These are phyloP conservation scores for Ziziphus jujuba DNA, from an alignment of 306 rosid genomes.

Conservation along the genomic window DNA sequence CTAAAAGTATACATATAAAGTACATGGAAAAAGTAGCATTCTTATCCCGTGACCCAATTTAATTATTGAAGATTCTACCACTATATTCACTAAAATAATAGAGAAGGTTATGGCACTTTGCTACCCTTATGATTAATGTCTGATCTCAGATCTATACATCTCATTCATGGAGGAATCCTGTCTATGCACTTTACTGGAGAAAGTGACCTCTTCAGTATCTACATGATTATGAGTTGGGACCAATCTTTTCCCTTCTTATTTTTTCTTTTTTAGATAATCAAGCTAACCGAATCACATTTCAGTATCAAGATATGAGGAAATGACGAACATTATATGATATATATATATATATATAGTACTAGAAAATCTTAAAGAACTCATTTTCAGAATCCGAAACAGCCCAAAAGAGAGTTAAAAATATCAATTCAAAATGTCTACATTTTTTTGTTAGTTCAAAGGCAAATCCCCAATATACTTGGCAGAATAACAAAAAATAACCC, in stretches of 20 bases:
- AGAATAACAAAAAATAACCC: background rate
- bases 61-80: background rate
- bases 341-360: background rate
- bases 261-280: background rate
- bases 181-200: no score
- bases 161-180: no score
- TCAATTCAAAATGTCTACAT: no score
- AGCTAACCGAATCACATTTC: background rate
- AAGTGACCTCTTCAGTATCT: no score
- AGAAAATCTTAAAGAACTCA: no score
- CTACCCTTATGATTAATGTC: background rate
- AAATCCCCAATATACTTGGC: background rate
- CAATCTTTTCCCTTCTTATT: no score
- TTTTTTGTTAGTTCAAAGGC: background rate
- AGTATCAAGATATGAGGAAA: no score
- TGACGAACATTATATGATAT: no score
- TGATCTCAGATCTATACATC: background rate
- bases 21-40: background rate
- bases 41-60: background rate
- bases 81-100: background rate
- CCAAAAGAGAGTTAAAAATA: no score
- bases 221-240: no score
- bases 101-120: constrained; percentile 1
- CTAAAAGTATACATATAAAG: background rate
- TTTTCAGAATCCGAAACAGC: no score